Percentiles rank a stretch among this genome's conserved stretches.
Conservation (phyloP, 2,329 filamentous ascomycete species). For the Hymenoscyphus linearis region DNA sequence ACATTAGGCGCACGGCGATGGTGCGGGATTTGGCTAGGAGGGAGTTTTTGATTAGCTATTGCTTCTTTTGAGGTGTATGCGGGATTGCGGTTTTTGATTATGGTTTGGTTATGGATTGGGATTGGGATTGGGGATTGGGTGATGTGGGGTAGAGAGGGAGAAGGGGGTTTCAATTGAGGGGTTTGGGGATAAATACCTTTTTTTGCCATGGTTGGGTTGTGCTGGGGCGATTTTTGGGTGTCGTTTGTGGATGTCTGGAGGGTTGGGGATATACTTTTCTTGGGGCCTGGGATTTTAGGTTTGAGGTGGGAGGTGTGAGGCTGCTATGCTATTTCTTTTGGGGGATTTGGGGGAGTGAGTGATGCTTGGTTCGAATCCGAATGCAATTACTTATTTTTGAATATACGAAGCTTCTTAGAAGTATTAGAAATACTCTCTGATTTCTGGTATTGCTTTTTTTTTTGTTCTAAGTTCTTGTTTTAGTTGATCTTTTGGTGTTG, state of each 20-base stretch:
- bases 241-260: conserved; percentile 5
- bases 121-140: not conserved
- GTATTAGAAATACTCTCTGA: too few species aligned
- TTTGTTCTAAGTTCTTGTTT: not conserved
- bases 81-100: not conserved
- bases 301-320: not conserved
- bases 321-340: not conserved
- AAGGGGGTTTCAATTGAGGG: not conserved
- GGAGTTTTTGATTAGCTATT: not conserved
- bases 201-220: conserved; percentile 22
- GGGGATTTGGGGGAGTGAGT: not conserved
- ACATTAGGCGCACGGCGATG: conserved; percentile 87
- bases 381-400: too few species aligned
- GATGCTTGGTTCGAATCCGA: too few species aligned
- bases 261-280: not conserved
- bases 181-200: conserved; percentile 10
- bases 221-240: too few species aligned
- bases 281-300: not conserved
- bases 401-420: too few species aligned
- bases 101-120: not conserved
- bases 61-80: not conserved
- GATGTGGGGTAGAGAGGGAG: not conserved
- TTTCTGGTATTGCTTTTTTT: not conserved
- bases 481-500: not conserved
- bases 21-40: conserved; percentile 69